phyloP scores from a whole-genome alignment of 2,329 filamentous ascomycete species.

The Hymenoscyphus scutula region DNA sequence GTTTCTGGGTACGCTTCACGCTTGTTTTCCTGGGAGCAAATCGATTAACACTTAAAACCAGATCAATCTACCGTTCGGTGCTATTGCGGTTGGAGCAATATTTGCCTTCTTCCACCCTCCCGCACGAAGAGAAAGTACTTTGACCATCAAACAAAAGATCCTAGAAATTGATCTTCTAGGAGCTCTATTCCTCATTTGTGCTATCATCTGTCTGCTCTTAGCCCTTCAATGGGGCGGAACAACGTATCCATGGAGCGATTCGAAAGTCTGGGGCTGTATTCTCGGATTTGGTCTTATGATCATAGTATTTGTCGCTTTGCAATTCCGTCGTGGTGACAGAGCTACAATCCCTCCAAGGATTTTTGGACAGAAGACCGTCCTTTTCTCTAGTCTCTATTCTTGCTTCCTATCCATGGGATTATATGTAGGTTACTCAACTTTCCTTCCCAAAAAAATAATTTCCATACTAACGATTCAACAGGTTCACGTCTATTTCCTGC shows the following conservation, averaged over 20 bases:
- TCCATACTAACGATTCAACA: constrained; percentile 12
- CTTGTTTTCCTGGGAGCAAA: constrained; percentile 15
- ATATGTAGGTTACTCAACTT: constrained; percentile 25
- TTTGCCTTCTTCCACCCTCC: constrained; percentile 46
- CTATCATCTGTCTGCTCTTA: constrained; percentile 45
- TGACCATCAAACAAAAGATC: constrained; percentile 39
- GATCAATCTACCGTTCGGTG: constrained; percentile 46
- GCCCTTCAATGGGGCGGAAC: constrained; percentile 50
- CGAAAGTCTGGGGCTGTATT: constrained; percentile 44
- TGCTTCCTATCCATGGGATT: constrained; percentile 38
- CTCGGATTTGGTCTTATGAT: constrained; percentile 40
- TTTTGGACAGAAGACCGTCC: constrained; percentile 40
- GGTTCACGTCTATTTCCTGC: constrained; percentile 54
- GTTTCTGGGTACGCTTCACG: constrained; percentile 40
- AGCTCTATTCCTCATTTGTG: constrained; percentile 45
- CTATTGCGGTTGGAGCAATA: constrained; percentile 39
- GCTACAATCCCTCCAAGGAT: constrained; percentile 52
- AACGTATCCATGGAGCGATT: constrained; percentile 44
- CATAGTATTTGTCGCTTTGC: constrained; percentile 39
- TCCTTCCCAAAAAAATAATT: constrained; percentile 42
- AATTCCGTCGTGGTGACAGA: constrained; percentile 45
- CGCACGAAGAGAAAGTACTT: constrained; percentile 30
- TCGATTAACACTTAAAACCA: constrained; percentile 16
- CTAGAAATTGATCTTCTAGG: constrained; percentile 49
- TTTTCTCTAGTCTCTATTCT: constrained; percentile 36